Evolutionary conservation across 2,329 filamentous ascomycete genomes (phyloP), one percentile per base, ranked within the genome.

Genomic region (Paecilomyces fulvus): DNA sequence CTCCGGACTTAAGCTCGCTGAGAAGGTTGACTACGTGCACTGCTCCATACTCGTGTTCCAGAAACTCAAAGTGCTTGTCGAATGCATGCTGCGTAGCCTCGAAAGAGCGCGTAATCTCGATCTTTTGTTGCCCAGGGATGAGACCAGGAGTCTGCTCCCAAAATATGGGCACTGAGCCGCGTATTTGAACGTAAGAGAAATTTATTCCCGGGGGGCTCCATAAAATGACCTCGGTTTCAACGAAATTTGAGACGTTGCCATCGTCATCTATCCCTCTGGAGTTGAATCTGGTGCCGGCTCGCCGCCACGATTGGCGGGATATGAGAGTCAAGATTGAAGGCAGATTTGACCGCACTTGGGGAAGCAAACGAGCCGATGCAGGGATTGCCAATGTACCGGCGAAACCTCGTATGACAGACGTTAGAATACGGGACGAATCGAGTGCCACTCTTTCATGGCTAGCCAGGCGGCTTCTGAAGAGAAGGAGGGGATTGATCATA

Each of bases 211-310:
- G 83, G 0, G 89, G 88, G 63, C 87, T 87, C 87, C 89, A 96
- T 67, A 95, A 92, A 46, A 92, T 85, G 0, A 91, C 95, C 74
- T 99, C 94, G 0, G 91, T 94, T 73, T 99, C 94, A n/a, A 97
- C 94, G 73, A 96, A 99, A 72, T 99, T 99, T 59, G 94, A 92
- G 28, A 97, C 94, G 65, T 97, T 90, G 12, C 94, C 94, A 67
- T 97, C 91, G 69, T 99, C 94, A 67, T 99, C 94, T 61, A 99
- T 96, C 43, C 94, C 94, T 63, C 94, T 83, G n/a, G 92, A 88
- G 71, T 97, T 97, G 79, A 97, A 99, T 46, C 94, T 83, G 14
- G 94, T 99, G 21, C 94, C 94, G 17, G 94, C 94, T 74, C 92
- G 84, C 63, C 86, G 83, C 67, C 92, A 97, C 1, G 94, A 97